phyloP scores from a whole-genome alignment of 495 filamentous ascomycete genomes.

The Penicillium riverlandense region DNA sequence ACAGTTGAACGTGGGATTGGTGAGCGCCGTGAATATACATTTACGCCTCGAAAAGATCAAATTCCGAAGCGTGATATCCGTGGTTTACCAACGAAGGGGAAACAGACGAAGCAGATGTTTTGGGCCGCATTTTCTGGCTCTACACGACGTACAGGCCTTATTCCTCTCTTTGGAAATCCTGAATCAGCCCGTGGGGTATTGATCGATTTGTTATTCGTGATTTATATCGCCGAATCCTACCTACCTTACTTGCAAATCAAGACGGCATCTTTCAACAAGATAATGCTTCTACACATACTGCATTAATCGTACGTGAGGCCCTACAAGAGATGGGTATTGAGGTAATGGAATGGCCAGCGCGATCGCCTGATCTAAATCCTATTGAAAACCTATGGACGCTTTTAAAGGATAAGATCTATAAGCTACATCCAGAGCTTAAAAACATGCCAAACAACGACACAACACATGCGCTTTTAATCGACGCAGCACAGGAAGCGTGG shows the following conservation, averaged over 20 bases:
- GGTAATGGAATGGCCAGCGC: conserved; percentile 10
- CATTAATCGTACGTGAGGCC: conserved; percentile 2
- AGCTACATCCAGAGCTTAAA: background rate
- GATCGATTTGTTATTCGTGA: background rate
- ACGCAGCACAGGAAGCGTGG: background rate
- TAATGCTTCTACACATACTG: conserved; percentile 12
- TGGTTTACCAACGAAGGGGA: background rate
- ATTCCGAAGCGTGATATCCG: background rate
- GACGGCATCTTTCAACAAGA: conserved; percentile 11
- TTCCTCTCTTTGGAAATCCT: background rate
- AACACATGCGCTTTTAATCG: background rate
- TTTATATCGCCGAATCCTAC: conserved; percentile 1
- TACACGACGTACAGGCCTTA: conserved; percentile 1
- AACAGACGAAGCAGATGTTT: conserved; percentile 6
- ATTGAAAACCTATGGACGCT: conserved; percentile 18
- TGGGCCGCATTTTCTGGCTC: conserved; percentile 7
- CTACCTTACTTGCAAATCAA: background rate
- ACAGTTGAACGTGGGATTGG: conserved; percentile 5
- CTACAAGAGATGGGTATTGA: conserved; percentile 5
- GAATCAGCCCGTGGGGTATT: background rate
- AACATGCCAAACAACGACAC: background rate
- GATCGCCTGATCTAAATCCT: conserved; percentile 18
- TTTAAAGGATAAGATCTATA: conserved; percentile 1
- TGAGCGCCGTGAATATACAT: background rate
- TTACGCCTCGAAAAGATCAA: background rate